phyloP scores from a whole-genome alignment of 768 basidiomycete genomes.

The Phlebiopsis gigantea region DNA sequence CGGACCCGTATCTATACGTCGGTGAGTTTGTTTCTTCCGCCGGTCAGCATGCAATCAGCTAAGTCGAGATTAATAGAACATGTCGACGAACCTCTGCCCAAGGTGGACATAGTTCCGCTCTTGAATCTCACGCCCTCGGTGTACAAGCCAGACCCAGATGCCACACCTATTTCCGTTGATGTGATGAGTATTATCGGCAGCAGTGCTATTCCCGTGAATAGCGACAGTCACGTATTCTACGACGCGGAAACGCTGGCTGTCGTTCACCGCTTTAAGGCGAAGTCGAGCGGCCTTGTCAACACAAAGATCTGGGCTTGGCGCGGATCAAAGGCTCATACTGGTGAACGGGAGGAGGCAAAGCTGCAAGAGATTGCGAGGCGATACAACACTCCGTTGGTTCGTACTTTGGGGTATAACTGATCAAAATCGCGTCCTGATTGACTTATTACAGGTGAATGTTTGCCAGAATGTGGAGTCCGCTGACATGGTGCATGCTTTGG shows the following conservation, averaged over 20 bases:
- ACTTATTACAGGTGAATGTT: conserved; percentile 30
- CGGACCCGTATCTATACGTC: conserved; percentile 5
- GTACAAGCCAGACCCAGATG: conserved; percentile 29
- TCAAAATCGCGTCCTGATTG: background rate
- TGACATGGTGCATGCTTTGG: conserved; percentile 58
- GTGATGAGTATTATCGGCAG: conserved; percentile 54
- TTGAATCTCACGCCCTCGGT: conserved; percentile 26
- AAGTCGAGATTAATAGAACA: conserved; percentile 28
- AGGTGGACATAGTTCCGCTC: conserved; percentile 44
- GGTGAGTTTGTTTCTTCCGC: conserved; percentile 2
- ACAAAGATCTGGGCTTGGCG: conserved; percentile 77
- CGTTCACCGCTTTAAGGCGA: conserved; percentile 64
- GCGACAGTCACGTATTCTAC: conserved; percentile 55
- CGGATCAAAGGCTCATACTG: conserved; percentile 48
- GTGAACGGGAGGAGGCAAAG: conserved; percentile 61
- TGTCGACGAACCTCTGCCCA: conserved; percentile 39
- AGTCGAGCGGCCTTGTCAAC: conserved; percentile 55
- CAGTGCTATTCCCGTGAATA: conserved; percentile 40
- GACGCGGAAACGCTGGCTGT: conserved; percentile 67
- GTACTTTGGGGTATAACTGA: conserved; percentile 19
- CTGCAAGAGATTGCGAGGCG: conserved; percentile 65
- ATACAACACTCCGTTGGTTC: conserved; percentile 62
- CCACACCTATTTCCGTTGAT: conserved; percentile 68
- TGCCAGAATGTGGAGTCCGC: conserved; percentile 60
- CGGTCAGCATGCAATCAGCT: background rate